These are phyloP conservation scores for Rhizophagus prolifer DNA, from an alignment of 192 early-diverging fungal genomes.

Conservation along the genomic window DNA sequence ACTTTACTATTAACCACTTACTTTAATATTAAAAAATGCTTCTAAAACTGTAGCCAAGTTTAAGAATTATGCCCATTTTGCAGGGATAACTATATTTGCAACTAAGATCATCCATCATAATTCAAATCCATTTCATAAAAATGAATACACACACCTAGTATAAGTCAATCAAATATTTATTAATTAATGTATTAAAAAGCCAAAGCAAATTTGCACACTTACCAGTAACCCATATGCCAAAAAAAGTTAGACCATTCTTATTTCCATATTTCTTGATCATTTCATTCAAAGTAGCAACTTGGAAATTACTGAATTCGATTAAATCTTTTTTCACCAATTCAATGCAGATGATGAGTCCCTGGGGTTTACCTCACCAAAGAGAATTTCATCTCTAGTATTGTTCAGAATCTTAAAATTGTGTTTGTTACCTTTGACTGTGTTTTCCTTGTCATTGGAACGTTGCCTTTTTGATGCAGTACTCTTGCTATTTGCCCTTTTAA, in stretches of 20 bases:
- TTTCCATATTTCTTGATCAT: conserved; percentile 9
- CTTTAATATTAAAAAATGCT: conserved; percentile 12
- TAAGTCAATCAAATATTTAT: conserved; percentile 7
- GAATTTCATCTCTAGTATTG: conserved; percentile 15
- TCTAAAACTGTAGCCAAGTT: conserved; percentile 10
- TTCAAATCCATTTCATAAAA: conserved; percentile 13
- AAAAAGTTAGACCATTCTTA: background rate
- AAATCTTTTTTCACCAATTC: conserved; percentile 25
- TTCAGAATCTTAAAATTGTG: conserved; percentile 6
- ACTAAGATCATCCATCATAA: conserved; percentile 12
- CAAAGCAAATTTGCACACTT: conserved; percentile 14
- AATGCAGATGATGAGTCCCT: conserved; percentile 21
- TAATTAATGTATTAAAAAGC: conserved; percentile 24
- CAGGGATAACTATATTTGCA: background rate
- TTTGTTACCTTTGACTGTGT: conserved; percentile 25
- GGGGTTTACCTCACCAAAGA: conserved; percentile 8
- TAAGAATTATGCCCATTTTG: background rate
- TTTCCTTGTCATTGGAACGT: conserved; percentile 10
- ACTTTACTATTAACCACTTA: conserved; percentile 11
- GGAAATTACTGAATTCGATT: conserved; percentile 2
- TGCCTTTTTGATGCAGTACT: conserved; percentile 3
- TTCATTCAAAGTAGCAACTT: conserved; percentile 3
- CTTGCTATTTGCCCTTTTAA: conserved; percentile 26
- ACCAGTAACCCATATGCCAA: conserved; percentile 16
- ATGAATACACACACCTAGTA: background rate